Evolutionary conservation across 2,329 filamentous ascomycete species (phyloP), one percentile per base, ranked within the genome.

Genomic region (Fusarium incarnatum): DNA sequence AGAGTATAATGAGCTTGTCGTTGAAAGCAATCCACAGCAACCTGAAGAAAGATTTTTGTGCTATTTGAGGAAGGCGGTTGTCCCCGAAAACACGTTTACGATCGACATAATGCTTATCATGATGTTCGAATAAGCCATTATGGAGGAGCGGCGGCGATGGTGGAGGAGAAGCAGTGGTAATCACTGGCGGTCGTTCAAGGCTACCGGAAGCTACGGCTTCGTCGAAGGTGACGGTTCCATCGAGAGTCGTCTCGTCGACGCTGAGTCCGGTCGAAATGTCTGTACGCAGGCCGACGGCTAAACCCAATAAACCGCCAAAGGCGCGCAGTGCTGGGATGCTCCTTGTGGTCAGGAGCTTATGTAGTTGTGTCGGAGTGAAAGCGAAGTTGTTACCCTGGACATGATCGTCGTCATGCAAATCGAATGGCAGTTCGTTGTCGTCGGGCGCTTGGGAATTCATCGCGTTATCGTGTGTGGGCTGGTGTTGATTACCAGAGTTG

Each of bases 1-100:
- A 83, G 7, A 94, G 81, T 57, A 94, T 91, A 55, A 94, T 82
- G 13, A 94, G 89, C 74, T 94, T 94, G 79, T 94, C 92, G 76
- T 94, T 94, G 80, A 93, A 93, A 2, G 92, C 91, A 74, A 93
- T 91, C 92, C 92, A 94, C 67, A 81, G 73, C 53, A 94, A 81
- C 74, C 90, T 84, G 64, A 91, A 83, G 54, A 94, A 89, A 41
- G 84, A 89, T 77, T 93, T 94, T 25, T 89, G 83, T 74, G 91
- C 92, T 73, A 88, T 88, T 70, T 88, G 88, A 0, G 76, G 80
- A 3, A 77, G 75, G 10, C 75, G 75, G 52, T 94, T 94, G 67
- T 88, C 86, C 56, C 88, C 89, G 76, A 88, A 94, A 10, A 94
- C 83, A 37, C 91, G 88, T 75, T 87, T 91, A 23, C 92, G 88